A percentile compares a stretch with the other conserved stretches of the same genome.
Conservation (phyloP, 345 rosid genomes). For the Syzygium aromaticum region DNA sequence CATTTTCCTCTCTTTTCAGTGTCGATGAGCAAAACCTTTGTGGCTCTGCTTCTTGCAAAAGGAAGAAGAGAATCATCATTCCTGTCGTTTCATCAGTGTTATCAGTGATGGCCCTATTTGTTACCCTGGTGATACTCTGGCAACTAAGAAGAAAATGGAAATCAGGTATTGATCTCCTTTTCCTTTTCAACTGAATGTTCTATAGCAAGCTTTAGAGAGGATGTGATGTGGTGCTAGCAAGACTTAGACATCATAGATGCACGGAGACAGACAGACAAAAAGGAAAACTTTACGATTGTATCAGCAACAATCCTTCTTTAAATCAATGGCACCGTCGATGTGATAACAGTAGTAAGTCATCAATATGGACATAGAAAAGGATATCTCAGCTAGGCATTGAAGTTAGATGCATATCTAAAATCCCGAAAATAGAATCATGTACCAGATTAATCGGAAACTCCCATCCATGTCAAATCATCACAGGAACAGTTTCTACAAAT, state of each 20-base stretch:
- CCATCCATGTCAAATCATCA: background rate
- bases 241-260: background rate
- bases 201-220: background rate
- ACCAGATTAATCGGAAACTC: background rate
- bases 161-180: constrained; percentile 12
- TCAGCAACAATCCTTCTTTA: background rate
- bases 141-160: constrained; percentile 19
- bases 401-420: background rate
- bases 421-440: background rate
- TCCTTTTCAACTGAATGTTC: background rate
- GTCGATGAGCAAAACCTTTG: constrained; percentile 21
- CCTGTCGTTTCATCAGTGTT: constrained; percentile 2
- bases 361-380: background rate
- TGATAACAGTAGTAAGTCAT: background rate
- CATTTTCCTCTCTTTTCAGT: constrained; percentile 17
- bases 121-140: constrained; percentile 8
- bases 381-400: background rate
- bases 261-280: background rate
- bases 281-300: background rate
- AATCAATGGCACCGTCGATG: background rate
- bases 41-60: constrained; percentile 4
- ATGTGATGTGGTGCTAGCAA: background rate
- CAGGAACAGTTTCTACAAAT: background rate
- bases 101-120: background rate
- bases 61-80: background rate